Evolutionary conservation across 352 stramenopile genomes (phyloP).

Genomic region (Globisporangium nunn): DNA sequence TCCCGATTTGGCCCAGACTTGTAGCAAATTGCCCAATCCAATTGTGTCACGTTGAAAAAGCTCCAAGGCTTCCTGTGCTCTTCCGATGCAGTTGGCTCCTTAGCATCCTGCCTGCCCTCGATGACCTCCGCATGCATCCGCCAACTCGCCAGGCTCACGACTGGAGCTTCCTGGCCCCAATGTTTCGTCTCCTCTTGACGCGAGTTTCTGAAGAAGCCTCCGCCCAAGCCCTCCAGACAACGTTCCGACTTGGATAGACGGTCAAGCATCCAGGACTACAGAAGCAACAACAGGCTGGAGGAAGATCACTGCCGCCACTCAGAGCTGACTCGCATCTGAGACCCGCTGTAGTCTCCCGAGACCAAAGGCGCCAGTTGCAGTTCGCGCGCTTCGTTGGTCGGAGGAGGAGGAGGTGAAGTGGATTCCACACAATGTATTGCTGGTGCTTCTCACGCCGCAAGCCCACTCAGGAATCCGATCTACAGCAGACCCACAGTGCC

Average conservation of each 20-base stretch:
- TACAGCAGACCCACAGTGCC: background rate
- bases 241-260: background rate
- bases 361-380: background rate
- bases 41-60: background rate
- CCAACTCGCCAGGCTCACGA: background rate
- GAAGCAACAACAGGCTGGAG: background rate
- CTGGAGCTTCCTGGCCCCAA: too few relatives aligned
- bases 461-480: background rate
- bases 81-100: background rate
- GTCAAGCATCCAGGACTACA: background rate
- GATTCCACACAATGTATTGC: background rate
- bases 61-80: background rate
- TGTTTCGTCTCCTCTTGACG: background rate
- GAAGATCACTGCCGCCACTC: background rate
- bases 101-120: too few relatives aligned
- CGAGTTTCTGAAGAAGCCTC: too few relatives aligned
- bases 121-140: background rate
- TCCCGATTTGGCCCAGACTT: too few relatives aligned
- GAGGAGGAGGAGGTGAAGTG: background rate
- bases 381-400: background rate
- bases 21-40: too few relatives aligned
- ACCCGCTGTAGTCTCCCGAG: background rate
- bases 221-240: too few relatives aligned
- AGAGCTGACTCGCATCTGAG: background rate
- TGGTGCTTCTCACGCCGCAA: background rate